These are phyloP conservation scores for Peziza echinospora DNA, from an alignment of 495 filamentous ascomycete species.

Conservation along the genomic window DNA sequence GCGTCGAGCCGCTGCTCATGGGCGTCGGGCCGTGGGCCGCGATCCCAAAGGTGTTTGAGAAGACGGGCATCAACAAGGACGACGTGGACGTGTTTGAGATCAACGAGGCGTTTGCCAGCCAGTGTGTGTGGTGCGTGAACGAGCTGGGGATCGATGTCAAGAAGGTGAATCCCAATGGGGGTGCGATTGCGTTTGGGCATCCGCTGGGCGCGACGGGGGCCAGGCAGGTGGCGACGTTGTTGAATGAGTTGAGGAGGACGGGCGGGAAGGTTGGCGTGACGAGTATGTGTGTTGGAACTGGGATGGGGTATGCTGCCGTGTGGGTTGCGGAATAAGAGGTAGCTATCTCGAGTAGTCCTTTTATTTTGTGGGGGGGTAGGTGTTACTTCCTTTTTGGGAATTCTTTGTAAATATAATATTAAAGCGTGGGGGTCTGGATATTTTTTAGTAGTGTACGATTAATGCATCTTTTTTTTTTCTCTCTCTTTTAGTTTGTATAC, in stretches of 20 bases:
- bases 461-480: too few relatives aligned
- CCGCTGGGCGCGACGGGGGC: conserved; percentile 87
- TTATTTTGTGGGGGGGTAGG: too few relatives aligned
- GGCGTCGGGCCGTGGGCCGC: conserved; percentile 90
- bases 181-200: conserved; percentile 97
- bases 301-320: conserved; percentile 91
- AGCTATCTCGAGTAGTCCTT: too few relatives aligned
- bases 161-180: conserved; percentile 94
- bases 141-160: conserved; percentile 58
- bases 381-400: too few relatives aligned
- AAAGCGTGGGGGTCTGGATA: too few relatives aligned
- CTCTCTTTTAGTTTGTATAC: too few relatives aligned
- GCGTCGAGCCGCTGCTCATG: conserved; percentile 86
- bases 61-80: conserved; percentile 65
- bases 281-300: conserved; percentile 91
- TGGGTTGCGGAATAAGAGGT: conserved; percentile 60
- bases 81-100: conserved; percentile 97
- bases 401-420: too few relatives aligned
- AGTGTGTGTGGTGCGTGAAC: conserved; percentile 83
- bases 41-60: conserved; percentile 74
- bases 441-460: too few relatives aligned
- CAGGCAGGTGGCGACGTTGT: conserved; percentile 73
- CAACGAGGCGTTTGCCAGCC: conserved; percentile 94
- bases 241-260: conserved; percentile 68
- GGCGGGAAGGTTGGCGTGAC: conserved; percentile 72